phyloP scores from a whole-genome alignment of 192 early-diverging fungal species.

The Coemansia sp. region DNA sequence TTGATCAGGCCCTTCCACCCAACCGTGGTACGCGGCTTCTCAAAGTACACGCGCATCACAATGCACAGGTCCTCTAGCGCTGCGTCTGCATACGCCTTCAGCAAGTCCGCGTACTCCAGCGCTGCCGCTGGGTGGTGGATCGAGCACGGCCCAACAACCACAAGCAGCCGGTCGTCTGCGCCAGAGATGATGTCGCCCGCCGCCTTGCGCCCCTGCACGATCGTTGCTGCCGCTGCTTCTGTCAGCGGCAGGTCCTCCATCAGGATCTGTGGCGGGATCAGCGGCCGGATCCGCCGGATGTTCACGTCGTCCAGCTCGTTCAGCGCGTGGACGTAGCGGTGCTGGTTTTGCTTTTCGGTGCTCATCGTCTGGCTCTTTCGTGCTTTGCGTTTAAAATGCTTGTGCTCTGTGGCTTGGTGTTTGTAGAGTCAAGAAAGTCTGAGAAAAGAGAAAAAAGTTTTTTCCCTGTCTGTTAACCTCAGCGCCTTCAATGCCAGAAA shows the following conservation, averaged over 20 bases:
- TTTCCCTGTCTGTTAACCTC: not conserved
- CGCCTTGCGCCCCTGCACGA: slow-evolving; percentile 64
- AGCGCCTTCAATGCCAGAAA: not conserved
- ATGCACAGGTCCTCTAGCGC: slow-evolving; percentile 74
- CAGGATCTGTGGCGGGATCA: slow-evolving; percentile 89
- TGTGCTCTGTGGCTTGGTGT: not conserved
- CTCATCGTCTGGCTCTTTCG: too few relatives aligned
- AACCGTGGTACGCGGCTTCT: slow-evolving; percentile 96
- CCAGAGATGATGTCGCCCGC: slow-evolving; percentile 69
- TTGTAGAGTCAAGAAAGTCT: not conserved
- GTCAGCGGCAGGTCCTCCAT: slow-evolving; percentile 87
- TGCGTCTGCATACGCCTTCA: slow-evolving; percentile 60
- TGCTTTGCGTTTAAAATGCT: not conserved
- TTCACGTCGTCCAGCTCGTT: slow-evolving; percentile 94
- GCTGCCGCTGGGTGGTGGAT: slow-evolving; percentile 80
- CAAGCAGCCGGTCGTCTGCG: slow-evolving; percentile 74
- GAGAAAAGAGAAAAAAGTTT: not conserved
- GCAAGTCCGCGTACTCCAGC: slow-evolving; percentile 69
- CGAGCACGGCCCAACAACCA: slow-evolving; percentile 85
- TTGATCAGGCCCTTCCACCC: slow-evolving; percentile 89
- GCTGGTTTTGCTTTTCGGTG: slow-evolving; percentile 14
- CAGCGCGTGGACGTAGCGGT: slow-evolving; percentile 61
- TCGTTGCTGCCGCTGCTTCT: slow-evolving; percentile 70
- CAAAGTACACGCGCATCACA: slow-evolving; percentile 98
- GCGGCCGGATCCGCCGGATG: slow-evolving; percentile 74